Evolutionary conservation across 345 rosid species (phyloP).

Genomic region (Citrus mangshanensis): DNA sequence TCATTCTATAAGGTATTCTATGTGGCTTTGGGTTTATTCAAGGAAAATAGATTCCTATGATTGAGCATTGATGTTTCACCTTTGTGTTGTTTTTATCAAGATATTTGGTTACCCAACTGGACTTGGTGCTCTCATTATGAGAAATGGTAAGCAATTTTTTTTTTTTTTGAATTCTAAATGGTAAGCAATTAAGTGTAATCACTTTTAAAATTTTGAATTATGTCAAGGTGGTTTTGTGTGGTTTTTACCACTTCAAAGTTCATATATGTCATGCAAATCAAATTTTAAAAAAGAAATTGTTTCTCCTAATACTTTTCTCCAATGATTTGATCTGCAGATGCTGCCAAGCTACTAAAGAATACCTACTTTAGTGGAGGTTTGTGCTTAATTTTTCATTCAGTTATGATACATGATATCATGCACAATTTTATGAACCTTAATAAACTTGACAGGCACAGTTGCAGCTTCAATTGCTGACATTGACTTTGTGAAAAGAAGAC

Average conservation of each 20-base stretch:
- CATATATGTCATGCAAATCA: not conserved
- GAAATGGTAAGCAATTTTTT: conserved; percentile 54
- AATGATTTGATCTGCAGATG: conserved; percentile 47
- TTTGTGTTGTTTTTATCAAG: conserved; percentile 37
- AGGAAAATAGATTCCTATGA: not conserved
- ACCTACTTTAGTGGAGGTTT: conserved; percentile 95
- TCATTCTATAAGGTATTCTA: conserved; percentile 71
- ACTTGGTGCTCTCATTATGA: conserved; percentile 88
- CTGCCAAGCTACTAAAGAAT: conserved; percentile 80
- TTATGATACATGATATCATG: not conserved
- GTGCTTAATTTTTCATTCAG: conserved; percentile 22
- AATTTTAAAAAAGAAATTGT: not conserved
- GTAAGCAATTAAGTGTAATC: conserved; percentile 40
- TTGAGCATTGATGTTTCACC: conserved; percentile 17
- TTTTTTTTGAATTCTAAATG: conserved; percentile 29
- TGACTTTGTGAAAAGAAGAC: conserved; percentile 94
- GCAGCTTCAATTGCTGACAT: conserved; percentile 88
- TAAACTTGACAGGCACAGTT: conserved; percentile 70
- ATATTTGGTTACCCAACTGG: conserved; percentile 99
- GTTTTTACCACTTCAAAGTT: not conserved
- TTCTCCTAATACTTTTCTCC: conserved; percentile 10
- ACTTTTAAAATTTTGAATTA: conserved; percentile 13
- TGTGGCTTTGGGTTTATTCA: not conserved
- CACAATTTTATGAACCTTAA: not conserved
- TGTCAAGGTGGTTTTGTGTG: not conserved